Base-by-base conservation (phyloP, 2,329 filamentous ascomycete species). In the Aspergillus sp. region DNA sequence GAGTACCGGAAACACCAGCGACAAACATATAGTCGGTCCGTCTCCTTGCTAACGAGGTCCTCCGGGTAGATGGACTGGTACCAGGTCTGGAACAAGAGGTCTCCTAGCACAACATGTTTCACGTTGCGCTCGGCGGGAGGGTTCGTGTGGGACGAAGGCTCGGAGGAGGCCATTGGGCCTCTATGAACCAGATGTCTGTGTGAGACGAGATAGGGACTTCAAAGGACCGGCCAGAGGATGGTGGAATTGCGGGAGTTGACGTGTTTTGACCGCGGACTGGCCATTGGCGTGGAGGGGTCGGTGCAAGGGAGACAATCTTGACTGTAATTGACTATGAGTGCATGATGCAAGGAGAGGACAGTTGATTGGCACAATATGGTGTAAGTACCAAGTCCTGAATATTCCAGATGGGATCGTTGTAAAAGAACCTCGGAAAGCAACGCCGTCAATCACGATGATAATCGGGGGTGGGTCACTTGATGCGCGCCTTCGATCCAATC, bases 1-100 rank as follows among this genome's bases (percentile, higher is more conserved):
- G 88, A 88, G 72, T 99, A 99, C 68, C 92, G 93, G 79, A 97
- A 97, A 76, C 94, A 99, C 78, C 85, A 88, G 31, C 89, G 88
- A 68, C 94, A 99, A 31, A 97, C 88, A 63, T 92, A 95, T 6
- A 97, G 76, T 51, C 86, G 76, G 58, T 87, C 84, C 14, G 70
- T 67, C 34, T 74, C 69, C 55, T 73, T 76, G 51, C 65, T 65
- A 43, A 77, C 73, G 29, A 90, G 80, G 63, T 91, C 77, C 83
- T 96, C 78, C 4, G 85, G 74, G 70, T 97, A 96, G 71, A 92
- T 94, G 14, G 90, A 95, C 6, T 91, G 90, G 70, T 94, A 97
- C 91, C 92, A 96, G 2, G 92, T 88, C 63, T 87, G 86, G 75
- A 97, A 95, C 63, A 86, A 85, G 29, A 94, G 79, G 63, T 91